Evolutionary conservation across 345 rosid species (phyloP), one percentile per base, ranked within the genome.

Genomic region (Euphorbia pulcherrima): DNA sequence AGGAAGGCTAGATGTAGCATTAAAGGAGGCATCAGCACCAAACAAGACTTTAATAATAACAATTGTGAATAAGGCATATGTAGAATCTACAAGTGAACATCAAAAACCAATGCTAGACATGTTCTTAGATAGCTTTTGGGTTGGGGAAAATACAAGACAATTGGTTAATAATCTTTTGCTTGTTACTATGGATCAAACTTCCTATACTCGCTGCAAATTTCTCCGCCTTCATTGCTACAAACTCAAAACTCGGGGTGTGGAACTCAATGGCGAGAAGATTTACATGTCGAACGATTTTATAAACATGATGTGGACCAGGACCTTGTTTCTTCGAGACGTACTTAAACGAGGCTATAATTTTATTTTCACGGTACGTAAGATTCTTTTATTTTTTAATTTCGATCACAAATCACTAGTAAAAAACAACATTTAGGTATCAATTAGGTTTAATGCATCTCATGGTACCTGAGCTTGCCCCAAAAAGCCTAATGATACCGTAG

Each of bases 261-360:
- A 73, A 80, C 55, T 74, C 20, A 71, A 65, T 1, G 11, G 66
- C 2, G 98, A 92, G 82, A 77, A 83, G 65, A 66, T 85, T 10
- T 92, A 71, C 78, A 92, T 88, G 97, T 82, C 97, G 0, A 35
- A 52, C 1, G 97, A 80, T 18, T 92, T 88, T 64, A 75, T 88
- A 35, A 81, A 78, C 79, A 87, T 92, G 98, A 90, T 88, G 97
- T 90, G 98, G 97, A 72, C 82, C 1, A 80, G 98, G 47, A 90
- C 95, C 21, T 67, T 52, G 6, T 81, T 92, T 10, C 87, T 92
- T 41, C 62, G 78, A 3, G 82, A 85, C 5, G 88, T 92, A 3
- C 92, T 92, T 30, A 69, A 53, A 17, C 83, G 79, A 33, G 98
- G 98, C 26, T 87, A 87, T 63, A 79, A 67, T 68, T 78, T 92